A percentile compares a stretch with the other conserved stretches of the same genome.
Evolutionary conservation across 2,329 filamentous ascomycete species (phyloP).

Genomic region (Aspergillus brasiliensis): DNA sequence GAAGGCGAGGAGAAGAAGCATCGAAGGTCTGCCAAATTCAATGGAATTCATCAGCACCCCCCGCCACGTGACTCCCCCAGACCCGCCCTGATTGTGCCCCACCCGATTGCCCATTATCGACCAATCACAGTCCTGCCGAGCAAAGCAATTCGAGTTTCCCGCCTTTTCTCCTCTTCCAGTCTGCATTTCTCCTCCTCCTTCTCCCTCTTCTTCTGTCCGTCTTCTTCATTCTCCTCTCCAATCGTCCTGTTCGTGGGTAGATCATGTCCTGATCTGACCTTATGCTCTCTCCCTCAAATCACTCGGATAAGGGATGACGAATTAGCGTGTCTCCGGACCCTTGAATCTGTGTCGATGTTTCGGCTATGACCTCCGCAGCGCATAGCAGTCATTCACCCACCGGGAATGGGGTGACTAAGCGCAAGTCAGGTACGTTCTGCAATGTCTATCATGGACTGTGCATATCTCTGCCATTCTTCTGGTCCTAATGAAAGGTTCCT

Average conservation of each 20-base stretch:
- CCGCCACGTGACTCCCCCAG: constrained; percentile 22
- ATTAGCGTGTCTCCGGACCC: constrained; percentile 18
- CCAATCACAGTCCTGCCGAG: neutral
- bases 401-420: constrained; percentile 41
- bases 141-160: constrained; percentile 4
- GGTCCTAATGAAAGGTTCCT: constrained; percentile 11
- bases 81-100: constrained; percentile 6
- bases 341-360: constrained; percentile 25
- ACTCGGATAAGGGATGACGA: constrained; percentile 12
- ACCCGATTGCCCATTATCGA: neutral
- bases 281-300: neutral
- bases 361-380: constrained; percentile 41
- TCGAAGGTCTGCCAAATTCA: neutral
- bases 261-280: constrained; percentile 10
- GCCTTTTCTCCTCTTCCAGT: constrained; percentile 6
- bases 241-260: neutral
- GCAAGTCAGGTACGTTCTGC: constrained; percentile 38
- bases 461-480: neutral
- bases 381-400: constrained; percentile 35
- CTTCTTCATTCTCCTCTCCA: constrained; percentile 10
- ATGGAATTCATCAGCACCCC: constrained; percentile 8
- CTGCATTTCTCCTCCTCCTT: neutral
- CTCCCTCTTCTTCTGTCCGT: neutral
- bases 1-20: neutral
- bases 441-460: neutral